phyloP scores from a whole-genome alignment of 306 rosid genomes.

The Luffa aegyptiaca region DNA sequence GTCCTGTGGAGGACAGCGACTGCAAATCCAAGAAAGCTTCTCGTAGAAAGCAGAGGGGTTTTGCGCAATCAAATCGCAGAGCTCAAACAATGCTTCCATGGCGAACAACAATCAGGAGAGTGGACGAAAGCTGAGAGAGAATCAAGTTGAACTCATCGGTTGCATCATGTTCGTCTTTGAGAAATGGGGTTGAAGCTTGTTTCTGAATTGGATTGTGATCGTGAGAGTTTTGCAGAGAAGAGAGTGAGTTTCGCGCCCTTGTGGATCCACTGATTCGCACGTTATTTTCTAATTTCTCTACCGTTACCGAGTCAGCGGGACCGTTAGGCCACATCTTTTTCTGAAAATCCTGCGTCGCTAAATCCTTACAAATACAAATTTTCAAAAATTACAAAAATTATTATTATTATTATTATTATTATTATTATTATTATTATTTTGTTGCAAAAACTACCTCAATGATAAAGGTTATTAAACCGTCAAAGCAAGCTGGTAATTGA shows the following conservation, averaged over 20 bases:
- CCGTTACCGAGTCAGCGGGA: conserved; percentile 10
- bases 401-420: too few species aligned
- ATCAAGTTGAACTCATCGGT: not conserved
- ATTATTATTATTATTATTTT: too few species aligned
- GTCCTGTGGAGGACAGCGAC: conserved; percentile 65
- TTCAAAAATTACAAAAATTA: too few species aligned
- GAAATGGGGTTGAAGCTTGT: not conserved
- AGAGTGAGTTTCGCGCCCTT: not conserved
- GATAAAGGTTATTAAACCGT: too few species aligned
- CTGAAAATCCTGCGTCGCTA: not conserved
- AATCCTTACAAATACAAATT: too few species aligned
- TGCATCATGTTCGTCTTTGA: not conserved
- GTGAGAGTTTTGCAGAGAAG: not conserved
- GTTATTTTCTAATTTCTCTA: not conserved
- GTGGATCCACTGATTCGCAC: not conserved
- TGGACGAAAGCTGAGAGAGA: not conserved
- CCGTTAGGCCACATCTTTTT: not conserved
- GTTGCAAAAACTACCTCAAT: too few species aligned
- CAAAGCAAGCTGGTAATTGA: too few species aligned
- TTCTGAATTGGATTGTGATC: not conserved
- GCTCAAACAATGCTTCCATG: conserved; percentile 89
- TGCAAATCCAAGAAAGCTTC: conserved; percentile 71
- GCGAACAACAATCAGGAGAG: not conserved
- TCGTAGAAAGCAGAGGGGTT: conserved; percentile 57
- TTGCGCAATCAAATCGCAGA: conserved; percentile 81